Conservation (phyloP, 2,329 filamentous ascomycete species). For the Colletotrichum liriopes region DNA sequence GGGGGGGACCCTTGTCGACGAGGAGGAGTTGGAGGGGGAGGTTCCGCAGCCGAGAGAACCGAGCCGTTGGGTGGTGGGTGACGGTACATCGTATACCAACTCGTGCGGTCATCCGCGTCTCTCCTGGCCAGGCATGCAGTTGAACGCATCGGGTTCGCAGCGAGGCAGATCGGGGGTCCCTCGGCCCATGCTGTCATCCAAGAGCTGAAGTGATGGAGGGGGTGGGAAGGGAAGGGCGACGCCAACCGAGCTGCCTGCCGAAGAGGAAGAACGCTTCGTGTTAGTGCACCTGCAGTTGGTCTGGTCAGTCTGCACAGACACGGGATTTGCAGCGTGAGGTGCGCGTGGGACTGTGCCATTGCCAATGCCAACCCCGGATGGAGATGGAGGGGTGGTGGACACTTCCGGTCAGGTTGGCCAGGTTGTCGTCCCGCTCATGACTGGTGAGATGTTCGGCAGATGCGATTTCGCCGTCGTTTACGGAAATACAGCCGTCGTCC, state of each 20-base stretch:
- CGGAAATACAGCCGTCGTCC: constrained; percentile 1
- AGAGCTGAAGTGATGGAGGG: not conserved
- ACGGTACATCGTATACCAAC: not conserved
- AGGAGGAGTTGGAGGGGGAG: not conserved
- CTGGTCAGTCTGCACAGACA: not conserved
- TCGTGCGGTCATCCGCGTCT: not conserved
- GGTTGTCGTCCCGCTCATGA: constrained; percentile 3
- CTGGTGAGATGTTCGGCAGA: constrained; percentile 38
- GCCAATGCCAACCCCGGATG: constrained; percentile 16
- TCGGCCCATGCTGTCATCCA: not conserved
- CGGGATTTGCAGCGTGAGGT: not conserved
- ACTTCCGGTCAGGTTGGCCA: not conserved
- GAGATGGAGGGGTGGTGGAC: constrained; percentile 23
- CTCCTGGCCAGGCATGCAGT: not conserved
- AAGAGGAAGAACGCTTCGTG: constrained; percentile 8
- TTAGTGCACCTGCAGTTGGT: not conserved
- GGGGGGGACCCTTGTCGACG: constrained; percentile 18
- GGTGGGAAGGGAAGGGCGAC: not conserved
- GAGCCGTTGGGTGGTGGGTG: constrained; percentile 19
- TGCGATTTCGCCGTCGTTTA: constrained; percentile 17
- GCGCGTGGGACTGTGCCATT: constrained; percentile 2
- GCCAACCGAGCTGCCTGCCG: constrained; percentile 22
- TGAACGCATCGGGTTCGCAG: not conserved
- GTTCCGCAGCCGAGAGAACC: constrained; percentile 33
- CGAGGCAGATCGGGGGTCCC: constrained; percentile 3